Conservation (phyloP, 495 filamentous ascomycete species). For the Sabuloglossum arenarium region DNA sequence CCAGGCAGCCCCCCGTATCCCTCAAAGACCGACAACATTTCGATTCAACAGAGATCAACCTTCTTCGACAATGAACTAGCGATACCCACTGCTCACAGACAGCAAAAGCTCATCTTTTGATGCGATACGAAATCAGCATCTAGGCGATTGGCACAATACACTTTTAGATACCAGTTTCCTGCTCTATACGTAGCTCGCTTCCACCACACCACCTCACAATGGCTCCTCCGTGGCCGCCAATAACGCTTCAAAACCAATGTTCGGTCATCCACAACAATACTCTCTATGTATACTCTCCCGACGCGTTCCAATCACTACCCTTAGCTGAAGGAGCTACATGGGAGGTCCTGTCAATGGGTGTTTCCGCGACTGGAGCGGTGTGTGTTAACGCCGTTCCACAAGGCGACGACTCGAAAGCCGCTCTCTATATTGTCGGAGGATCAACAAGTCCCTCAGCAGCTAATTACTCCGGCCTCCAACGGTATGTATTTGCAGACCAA, state of each 20-base stretch:
- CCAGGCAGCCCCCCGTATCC: neutral
- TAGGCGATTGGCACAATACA: neutral
- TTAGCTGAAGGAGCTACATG: constrained; percentile 50
- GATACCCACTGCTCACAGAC: neutral
- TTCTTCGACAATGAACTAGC: neutral
- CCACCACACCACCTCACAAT: constrained; percentile 18
- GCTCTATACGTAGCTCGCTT: neutral
- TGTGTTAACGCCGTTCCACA: constrained; percentile 48
- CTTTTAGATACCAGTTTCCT: neutral
- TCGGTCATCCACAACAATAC: constrained; percentile 65
- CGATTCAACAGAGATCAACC: neutral
- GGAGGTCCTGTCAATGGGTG: constrained; percentile 38
- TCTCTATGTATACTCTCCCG: constrained; percentile 62
- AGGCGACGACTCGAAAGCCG: constrained; percentile 29
- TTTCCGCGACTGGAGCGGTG: constrained; percentile 47
- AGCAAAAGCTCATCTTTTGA: neutral
- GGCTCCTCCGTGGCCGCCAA: constrained; percentile 41
- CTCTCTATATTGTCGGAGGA: constrained; percentile 75
- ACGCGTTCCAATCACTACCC: constrained; percentile 53
- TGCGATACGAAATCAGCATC: neutral
- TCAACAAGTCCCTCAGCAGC: constrained; percentile 24
- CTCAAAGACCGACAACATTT: neutral
- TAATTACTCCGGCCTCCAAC: constrained; percentile 61
- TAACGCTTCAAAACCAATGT: constrained; percentile 52
- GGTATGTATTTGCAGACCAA: constrained; percentile 53